Conservation (phyloP, 1,284 basidiomycete genomes). For the Bjerkandera adusta region DNA sequence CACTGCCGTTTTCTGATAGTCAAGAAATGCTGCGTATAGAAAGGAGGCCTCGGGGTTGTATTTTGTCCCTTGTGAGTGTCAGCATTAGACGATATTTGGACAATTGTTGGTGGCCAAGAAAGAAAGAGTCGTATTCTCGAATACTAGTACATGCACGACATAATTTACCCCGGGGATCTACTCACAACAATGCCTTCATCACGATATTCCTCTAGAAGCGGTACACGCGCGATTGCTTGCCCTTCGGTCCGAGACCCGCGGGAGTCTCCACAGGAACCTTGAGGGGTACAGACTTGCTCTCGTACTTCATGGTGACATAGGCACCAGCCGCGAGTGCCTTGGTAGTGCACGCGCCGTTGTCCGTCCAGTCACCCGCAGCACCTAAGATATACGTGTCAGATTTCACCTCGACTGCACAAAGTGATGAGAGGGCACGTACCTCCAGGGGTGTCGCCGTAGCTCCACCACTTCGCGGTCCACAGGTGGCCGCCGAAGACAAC, state of each 20-base stretch:
- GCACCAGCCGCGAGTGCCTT: slow-evolving; percentile 8
- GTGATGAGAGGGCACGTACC: slow-evolving; percentile 27
- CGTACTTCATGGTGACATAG: slow-evolving; percentile 20
- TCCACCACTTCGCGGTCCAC: slow-evolving; percentile 62
- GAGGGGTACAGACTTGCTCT: slow-evolving; percentile 22
- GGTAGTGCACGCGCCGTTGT: slow-evolving; percentile 35
- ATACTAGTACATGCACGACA: too few relatives aligned
- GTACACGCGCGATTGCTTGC: slow-evolving; percentile 14
- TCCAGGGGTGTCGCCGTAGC: slow-evolving; percentile 43
- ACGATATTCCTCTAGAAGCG: slow-evolving; percentile 3
- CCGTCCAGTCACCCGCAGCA: slow-evolving; percentile 36
- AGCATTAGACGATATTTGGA: too few relatives aligned
- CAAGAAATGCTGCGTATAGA: too few relatives aligned
- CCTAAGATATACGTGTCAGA: slow-evolving; percentile 13
- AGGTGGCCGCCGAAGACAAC: slow-evolving; percentile 46
- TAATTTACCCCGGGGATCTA: too few relatives aligned
- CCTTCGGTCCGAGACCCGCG: background rate
- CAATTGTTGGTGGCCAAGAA: too few relatives aligned
- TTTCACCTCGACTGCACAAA: slow-evolving; percentile 1
- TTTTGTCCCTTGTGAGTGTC: too few relatives aligned
- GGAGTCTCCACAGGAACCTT: slow-evolving; percentile 19
- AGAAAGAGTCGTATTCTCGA: too few relatives aligned
- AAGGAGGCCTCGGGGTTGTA: too few relatives aligned
- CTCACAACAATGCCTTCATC: background rate
- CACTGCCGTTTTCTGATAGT: too few relatives aligned